These are phyloP conservation scores for Fragaria ananassa DNA, from an alignment of 306 rosid species.

Conservation along the genomic window DNA sequence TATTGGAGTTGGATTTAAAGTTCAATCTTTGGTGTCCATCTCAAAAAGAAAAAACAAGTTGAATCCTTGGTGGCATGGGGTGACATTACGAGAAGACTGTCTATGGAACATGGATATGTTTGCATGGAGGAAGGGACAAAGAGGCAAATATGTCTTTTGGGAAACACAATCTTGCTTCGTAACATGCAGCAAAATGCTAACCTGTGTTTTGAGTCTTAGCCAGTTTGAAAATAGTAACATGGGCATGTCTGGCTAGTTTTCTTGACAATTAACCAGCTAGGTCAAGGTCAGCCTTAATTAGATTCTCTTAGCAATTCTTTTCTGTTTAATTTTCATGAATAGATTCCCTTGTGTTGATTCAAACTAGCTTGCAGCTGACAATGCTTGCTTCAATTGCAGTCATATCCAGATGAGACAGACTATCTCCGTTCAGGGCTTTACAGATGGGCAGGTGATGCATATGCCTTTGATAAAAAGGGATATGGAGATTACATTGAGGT, in stretches of 20 bases:
- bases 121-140: conserved; percentile 26
- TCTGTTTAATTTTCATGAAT: not conserved
- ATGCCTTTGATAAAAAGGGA: conserved; percentile 27
- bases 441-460: conserved; percentile 81
- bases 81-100: conserved; percentile 7
- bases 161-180: conserved; percentile 15
- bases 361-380: not conserved
- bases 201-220: not conserved
- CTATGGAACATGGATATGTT: conserved; percentile 30
- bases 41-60: too few species aligned
- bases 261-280: not conserved
- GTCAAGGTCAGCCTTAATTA: not conserved
- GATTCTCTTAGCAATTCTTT: not conserved
- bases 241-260: conserved; percentile 28
- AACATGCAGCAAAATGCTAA: conserved; percentile 33
- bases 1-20: not conserved
- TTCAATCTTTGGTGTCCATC: too few species aligned
- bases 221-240: conserved; percentile 33
- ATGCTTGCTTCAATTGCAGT: conserved; percentile 33
- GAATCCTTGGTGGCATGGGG: not conserved
- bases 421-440: conserved; percentile 42
- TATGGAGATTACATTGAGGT: conserved; percentile 68
- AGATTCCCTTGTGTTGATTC: not conserved
- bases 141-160: conserved; percentile 38
- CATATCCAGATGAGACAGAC: conserved; percentile 47